Evolutionary conservation across 75 land plant genomes (phyloP).

Genomic region (Pinus albicaulis): DNA sequence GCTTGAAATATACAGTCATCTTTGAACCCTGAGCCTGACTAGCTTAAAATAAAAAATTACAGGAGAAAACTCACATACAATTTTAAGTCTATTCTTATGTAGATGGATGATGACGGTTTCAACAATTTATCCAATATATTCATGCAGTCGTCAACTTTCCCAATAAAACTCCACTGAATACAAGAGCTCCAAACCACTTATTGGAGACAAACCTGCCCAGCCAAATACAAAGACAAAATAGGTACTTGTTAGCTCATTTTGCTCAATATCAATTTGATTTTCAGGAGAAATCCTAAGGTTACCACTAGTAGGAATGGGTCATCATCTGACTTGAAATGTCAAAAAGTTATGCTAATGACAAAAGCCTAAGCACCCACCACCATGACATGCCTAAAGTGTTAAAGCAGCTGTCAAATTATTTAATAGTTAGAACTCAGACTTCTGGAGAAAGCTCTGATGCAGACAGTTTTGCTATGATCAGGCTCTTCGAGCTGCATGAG

Average conservation of each 20-base stretch:
- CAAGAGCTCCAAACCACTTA: slow-evolving; percentile 91
- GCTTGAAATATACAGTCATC: too few relatives aligned
- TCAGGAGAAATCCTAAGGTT: not conserved
- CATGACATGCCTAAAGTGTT: not conserved
- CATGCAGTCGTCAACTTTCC: slow-evolving; percentile 51
- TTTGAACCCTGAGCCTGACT: too few relatives aligned
- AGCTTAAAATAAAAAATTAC: too few relatives aligned
- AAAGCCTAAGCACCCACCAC: not conserved
- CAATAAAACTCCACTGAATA: slow-evolving; percentile 61
- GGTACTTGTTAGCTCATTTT: not conserved
- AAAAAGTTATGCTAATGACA: slow-evolving; percentile 1
- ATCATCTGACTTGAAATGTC: too few relatives aligned
- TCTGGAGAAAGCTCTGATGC: too few relatives aligned
- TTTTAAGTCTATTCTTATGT: not conserved
- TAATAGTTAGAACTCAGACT: too few relatives aligned
- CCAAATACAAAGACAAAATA: not conserved
- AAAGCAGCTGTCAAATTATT: too few relatives aligned
- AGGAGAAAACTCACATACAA: not conserved
- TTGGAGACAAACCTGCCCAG: slow-evolving; percentile 81
- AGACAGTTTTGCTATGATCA: too few relatives aligned
- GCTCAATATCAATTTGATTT: not conserved
- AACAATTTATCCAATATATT: not conserved
- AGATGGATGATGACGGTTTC: not conserved
- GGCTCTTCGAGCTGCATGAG: too few relatives aligned
- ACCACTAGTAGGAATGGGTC: not conserved